Evolutionary conservation across 2,329 filamentous ascomycete genomes (phyloP), one percentile per base, ranked within the genome.

Genomic region (Fulvia fulva): DNA sequence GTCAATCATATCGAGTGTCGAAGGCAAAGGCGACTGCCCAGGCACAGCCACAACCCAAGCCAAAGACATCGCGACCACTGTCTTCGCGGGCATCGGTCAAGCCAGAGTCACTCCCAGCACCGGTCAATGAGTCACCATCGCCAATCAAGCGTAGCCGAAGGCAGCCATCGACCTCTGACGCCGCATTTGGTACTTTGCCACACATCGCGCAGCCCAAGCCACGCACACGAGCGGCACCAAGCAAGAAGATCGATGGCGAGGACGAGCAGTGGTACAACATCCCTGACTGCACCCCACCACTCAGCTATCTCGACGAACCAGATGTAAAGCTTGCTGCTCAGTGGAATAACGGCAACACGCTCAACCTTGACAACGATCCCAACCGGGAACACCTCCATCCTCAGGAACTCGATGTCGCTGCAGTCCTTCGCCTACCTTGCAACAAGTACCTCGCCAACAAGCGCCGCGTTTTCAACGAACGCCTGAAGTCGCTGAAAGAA

Each of bases 381-480:
- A 80, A 92, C 67, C 80, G 82, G 23, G 72, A 85, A 57, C 78
- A 90, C 41, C 84, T 97, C 44, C 90, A 94, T 71, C 83, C 86
- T 5, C 88, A 91, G 60, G 93, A 97, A 76, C 70, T 92, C 28
- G 78, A 80, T 19, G 81, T 96, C 28, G 91, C 91, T 11, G 85
- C 88, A 47, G 89, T 86, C 51, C 82, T 97, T 28, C 86, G 91
- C 56, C 83, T 97, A 32, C 89, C 90, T 64, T 93, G 89, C 73
- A 89, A 90, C 19, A 93, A 89, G 12, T 97, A 97, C 70, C 81
- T 97, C 23, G 92, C 89, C 59, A 94, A 89, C 79, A 97, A 97
- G 81, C 87, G 93, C 58, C 87, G 91, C 60, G 93, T 97, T 70
- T 97, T 97, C 73, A 80, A 87, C 55, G 85, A 86, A 51, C 85